Conservation (phyloP, 257 asterid genomes). For the Linderniella brevidens region DNA sequence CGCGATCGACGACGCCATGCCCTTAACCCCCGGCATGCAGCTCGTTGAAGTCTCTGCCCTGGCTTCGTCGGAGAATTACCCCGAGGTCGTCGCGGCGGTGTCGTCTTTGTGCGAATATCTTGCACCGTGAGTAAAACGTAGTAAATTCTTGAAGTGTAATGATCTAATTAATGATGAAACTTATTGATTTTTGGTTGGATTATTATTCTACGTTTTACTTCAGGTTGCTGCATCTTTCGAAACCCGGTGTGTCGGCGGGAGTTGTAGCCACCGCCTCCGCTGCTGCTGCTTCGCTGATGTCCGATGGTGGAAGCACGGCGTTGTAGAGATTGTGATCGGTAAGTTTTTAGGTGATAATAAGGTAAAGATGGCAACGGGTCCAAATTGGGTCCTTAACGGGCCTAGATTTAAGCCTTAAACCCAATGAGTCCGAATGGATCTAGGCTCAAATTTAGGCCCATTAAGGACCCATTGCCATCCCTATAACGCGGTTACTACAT, state of each 20-base stretch:
- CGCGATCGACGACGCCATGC: conserved; percentile 77
- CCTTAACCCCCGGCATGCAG: conserved; percentile 89
- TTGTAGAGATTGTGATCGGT: conserved; percentile 12
- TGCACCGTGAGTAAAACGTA: conserved; percentile 69
- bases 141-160: background rate
- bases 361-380: no score
- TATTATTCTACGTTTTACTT: conserved; percentile 11
- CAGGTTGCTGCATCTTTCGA: conserved; percentile 92
- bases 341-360: no score
- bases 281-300: conserved; percentile 90
- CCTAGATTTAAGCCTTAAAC: no score
- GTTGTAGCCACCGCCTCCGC: conserved; percentile 95
- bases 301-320: conserved; percentile 79
- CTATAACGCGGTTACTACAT: no score
- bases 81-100: conserved; percentile 61
- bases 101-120: conserved; percentile 86
- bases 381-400: no score
- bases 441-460: no score
- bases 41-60: conserved; percentile 92
- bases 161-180: background rate
- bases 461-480: no score
- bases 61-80: conserved; percentile 74
- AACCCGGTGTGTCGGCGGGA: conserved; percentile 72
- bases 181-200: conserved; percentile 5
- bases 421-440: no score